Percentiles rank a stretch among this genome's conserved stretches.
phyloP scores from a whole-genome alignment of 2,329 filamentous ascomycete genomes.

The Calonectria pauciramosa region DNA sequence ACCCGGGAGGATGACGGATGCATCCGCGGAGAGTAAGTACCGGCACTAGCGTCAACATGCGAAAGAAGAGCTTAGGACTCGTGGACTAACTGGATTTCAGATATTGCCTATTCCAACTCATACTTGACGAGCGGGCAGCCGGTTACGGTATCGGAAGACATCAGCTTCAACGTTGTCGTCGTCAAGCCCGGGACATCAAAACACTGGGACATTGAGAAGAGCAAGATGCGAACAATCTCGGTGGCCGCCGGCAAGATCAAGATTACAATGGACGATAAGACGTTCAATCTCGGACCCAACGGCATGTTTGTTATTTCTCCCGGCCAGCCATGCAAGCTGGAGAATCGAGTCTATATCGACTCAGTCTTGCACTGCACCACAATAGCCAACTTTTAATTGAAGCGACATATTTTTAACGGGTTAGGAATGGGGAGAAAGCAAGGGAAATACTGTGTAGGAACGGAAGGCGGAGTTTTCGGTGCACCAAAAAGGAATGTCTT shows the following conservation, averaged over 20 bases:
- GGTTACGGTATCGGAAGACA: conserved; percentile 52
- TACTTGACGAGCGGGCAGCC: conserved; percentile 56
- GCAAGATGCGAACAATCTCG: conserved; percentile 55
- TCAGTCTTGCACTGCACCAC: conserved; percentile 58
- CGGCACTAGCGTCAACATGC: background rate
- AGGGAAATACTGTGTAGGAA: background rate
- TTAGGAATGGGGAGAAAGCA: background rate
- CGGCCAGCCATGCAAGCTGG: conserved; percentile 53
- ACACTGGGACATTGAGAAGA: conserved; percentile 46
- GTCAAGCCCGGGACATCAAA: conserved; percentile 55
- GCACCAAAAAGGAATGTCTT: background rate
- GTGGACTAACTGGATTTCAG: conserved; percentile 41
- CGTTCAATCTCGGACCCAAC: conserved; percentile 58
- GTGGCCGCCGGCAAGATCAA: conserved; percentile 58
- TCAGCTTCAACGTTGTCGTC: conserved; percentile 57
- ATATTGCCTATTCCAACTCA: conserved; percentile 59
- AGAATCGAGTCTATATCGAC: conserved; percentile 61
- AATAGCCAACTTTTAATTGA: conserved; percentile 41
- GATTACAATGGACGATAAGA: conserved; percentile 52
- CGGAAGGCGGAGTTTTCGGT: background rate
- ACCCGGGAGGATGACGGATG: conserved; percentile 55
- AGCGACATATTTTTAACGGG: conserved; percentile 2
- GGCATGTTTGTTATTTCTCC: conserved; percentile 60
- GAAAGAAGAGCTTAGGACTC: background rate
- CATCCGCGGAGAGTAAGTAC: conserved; percentile 52